Percentiles rank a stretch among this genome's conserved stretches.
phyloP scores from a whole-genome alignment of 2,329 filamentous ascomycete species.

The Stagonosporopsis cucurbitacearum region DNA sequence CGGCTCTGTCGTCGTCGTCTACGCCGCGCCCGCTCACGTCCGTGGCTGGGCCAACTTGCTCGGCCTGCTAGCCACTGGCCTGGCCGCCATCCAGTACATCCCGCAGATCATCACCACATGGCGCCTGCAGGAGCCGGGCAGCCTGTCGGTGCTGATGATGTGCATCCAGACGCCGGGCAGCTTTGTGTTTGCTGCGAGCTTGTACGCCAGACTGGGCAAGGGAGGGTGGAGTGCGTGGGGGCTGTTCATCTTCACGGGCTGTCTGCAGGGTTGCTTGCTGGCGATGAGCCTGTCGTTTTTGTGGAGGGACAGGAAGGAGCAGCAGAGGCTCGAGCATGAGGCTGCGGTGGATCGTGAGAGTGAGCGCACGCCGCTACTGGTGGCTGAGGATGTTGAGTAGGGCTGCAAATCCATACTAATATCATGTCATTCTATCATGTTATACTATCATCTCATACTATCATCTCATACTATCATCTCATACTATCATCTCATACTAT shows the following conservation, averaged over 20 bases:
- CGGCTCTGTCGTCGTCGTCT: conserved; percentile 68
- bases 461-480: too few species aligned
- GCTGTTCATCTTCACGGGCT: conserved; percentile 84
- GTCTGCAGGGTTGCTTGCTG: conserved; percentile 82
- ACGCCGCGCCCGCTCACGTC: conserved; percentile 68
- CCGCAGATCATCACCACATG: conserved; percentile 96
- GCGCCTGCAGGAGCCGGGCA: conserved; percentile 82
- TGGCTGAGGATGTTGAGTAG: conserved; percentile 9
- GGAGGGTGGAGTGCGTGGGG: conserved; percentile 96
- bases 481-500: too few species aligned
- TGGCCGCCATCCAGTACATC: conserved; percentile 89
- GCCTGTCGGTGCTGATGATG: conserved; percentile 97
- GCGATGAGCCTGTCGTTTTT: conserved; percentile 82
- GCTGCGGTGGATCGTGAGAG: not conserved
- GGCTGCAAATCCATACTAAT: too few species aligned
- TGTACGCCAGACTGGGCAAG: conserved; percentile 78
- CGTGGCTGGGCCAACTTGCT: conserved; percentile 84
- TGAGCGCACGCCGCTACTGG: conserved; percentile 10
- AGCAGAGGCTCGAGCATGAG: conserved; percentile 26
- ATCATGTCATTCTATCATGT: too few species aligned
- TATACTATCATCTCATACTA: too few species aligned
- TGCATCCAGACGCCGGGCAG: conserved; percentile 95
- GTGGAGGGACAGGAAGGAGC: conserved; percentile 53
- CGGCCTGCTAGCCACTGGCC: conserved; percentile 76
- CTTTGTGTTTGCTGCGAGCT: conserved; percentile 84